Evolutionary conservation across 768 basidiomycete species (phyloP).

Genomic region (Gyrodon lividus): DNA sequence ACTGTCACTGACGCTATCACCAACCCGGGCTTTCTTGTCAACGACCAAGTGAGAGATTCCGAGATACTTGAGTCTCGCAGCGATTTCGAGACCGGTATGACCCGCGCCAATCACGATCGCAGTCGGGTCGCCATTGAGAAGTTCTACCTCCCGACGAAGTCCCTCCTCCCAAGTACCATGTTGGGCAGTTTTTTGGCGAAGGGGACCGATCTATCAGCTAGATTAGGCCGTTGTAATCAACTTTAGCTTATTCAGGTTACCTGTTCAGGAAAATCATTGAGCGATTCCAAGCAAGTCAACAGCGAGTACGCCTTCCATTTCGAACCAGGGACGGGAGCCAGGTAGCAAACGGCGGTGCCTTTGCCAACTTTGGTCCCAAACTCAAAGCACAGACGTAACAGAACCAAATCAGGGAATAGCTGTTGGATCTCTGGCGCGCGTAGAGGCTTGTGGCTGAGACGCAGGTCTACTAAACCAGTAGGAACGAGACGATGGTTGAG

Average conservation of each 20-base stretch:
- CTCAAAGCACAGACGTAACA: slow-evolving; percentile 54
- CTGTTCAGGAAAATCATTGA: slow-evolving; percentile 57
- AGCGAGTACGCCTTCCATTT: slow-evolving; percentile 61
- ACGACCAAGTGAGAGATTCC: slow-evolving; percentile 56
- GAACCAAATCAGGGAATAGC: slow-evolving; percentile 53
- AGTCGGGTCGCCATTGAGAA: slow-evolving; percentile 48
- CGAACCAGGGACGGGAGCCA: slow-evolving; percentile 43
- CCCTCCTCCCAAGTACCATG: slow-evolving; percentile 57
- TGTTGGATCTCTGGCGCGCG: slow-evolving; percentile 33
- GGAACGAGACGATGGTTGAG: slow-evolving; percentile 38
- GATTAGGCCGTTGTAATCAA: background rate
- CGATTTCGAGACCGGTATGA: slow-evolving; percentile 64
- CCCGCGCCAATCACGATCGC: slow-evolving; percentile 67
- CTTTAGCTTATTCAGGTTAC: slow-evolving; percentile 5
- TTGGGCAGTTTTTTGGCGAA: slow-evolving; percentile 42
- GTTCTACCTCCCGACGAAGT: slow-evolving; percentile 43
- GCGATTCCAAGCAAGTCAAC: slow-evolving; percentile 58
- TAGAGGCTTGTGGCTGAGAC: slow-evolving; percentile 24
- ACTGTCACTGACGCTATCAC: slow-evolving; percentile 38
- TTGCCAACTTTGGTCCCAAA: slow-evolving; percentile 52
- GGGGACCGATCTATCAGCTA: slow-evolving; percentile 32
- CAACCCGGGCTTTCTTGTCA: slow-evolving; percentile 51
- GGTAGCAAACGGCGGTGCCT: slow-evolving; percentile 52
- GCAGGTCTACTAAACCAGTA: slow-evolving; percentile 17
- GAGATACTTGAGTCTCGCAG: slow-evolving; percentile 63